Base-by-base conservation (phyloP, 1,284 basidiomycete species). In the Sporisorium graminicola region DNA sequence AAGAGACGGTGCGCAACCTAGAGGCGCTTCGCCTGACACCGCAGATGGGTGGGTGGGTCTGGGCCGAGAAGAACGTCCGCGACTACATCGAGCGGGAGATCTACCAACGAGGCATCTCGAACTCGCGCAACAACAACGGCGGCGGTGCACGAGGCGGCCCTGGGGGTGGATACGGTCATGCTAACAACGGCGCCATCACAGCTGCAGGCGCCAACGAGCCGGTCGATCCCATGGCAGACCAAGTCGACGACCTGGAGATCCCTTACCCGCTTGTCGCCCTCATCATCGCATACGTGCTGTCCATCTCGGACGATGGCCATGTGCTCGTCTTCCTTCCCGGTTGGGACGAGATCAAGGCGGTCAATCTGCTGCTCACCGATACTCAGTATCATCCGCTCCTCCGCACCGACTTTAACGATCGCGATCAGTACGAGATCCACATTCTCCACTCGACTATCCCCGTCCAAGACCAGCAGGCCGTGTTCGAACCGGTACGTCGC, bases 371-470 rank as follows among this genome's bases (percentile, higher is more conserved):
- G 43, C 88, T 98, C 16, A 84, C 89, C 57, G 88, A 90, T 31
- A 74, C 77, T 2, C 75, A 84, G 6, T 81, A 85, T 18, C 86
- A 81, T 42, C 90, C 90, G 2, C 88, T 91, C 16, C 68, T 83
- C 22, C 79, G 77, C 47, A 61, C 82, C 52, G 63, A 79, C 49
- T 80, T 85, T 42, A 72, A 80, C 61, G 75, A 84, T 49, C 40
- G 57, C 12, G 60, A 77, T 18, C 89, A 91, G 65, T 94, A 89
- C 84, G 90, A 89, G 55, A 89, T 98, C n/a, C 94, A 98, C 83
- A 88, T 95, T 55, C 88, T 98, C 13, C 96, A 98, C 86, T 98
- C 95, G 13, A 91, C 92, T 27, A 91, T 98, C 65, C 95, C 95
- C 9, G 89, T 95, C 14, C 90, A 90, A 2, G 95, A 98, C 80